Evolutionary conservation across 202 grass and related monocot genomes (phyloP), one percentile per base, ranked within the genome.

Genomic region (Setaria viridis): DNA sequence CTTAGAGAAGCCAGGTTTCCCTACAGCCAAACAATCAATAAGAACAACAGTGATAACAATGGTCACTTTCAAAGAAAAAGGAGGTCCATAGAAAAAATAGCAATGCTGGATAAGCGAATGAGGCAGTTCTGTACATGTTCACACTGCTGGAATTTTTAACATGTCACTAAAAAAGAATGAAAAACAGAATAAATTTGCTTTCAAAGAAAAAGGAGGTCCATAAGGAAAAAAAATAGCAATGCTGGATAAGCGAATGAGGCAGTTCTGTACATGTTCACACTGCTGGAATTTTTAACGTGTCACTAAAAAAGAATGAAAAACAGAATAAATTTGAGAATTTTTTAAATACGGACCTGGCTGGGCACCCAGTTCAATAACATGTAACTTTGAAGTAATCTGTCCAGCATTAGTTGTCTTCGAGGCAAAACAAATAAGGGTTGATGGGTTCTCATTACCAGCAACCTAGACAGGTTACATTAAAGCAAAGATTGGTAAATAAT

Each of bases 341-440:
- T 60, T 57, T 14, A 66, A 32, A 82, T 76, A 74, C 87, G 76
- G 76, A 95, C 95, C 95, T 95, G 91, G 89, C 65, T 95, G 93
- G 29, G 93, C 93, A 30, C 93, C 95, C 39, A 98, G 82, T 94
- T 98, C 95, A 77, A 98, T 98, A 67, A 98, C 88, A 94, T 98
- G 95, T 62, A 98, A 88, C 88, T 95, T 98, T 33, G 95, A 95
- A 63, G 93, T 91, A 83, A 94, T 89, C 74, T 98, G 93, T n/a
- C 95, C 95, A 89, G 95, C 93, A 70, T 98, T 95, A 78, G 58
- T 91, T 60, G 93, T 84, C 88, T 95, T 98, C 19, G 95, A 94
- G 75, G 95, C 93, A 55, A 98, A 98, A 87, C 91, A 98, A 48
- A 98, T 94, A 50, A 98, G 90, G 12, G 89, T 92, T 72, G 95